Base-by-base conservation (phyloP, 768 basidiomycete species). In the Pleurotus ostreatus region DNA sequence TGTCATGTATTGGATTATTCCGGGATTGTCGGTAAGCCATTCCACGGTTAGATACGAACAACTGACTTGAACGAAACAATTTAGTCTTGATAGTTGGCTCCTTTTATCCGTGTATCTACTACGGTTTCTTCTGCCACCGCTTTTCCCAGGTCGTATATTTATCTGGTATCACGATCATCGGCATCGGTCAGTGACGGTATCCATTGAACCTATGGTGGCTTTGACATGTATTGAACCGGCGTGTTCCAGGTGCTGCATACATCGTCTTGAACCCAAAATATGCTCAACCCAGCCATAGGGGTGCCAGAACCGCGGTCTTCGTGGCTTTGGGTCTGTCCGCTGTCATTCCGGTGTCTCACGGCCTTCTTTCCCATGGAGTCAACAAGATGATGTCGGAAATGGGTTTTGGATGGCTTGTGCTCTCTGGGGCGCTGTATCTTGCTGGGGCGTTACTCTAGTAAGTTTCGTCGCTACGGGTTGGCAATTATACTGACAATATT, bases 191-290 rank as follows among this genome's bases (percentile, higher is more conserved):
- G 87, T 69, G 56, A 23, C 60, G 62, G 65, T 63, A 44, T 46
- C 38, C 46, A 37, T 55, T 51, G 49, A 57, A 49, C 55, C 59
- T 48, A 58, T 60, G 39, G 52, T 47, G 23, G 55, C 65, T 57
- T 53, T 61, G 51, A 58, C 61, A 57, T 38, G 65, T 62, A 59
- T 65, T 63, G 52, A 48, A 34, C 55, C 62, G 55, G 54, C 62
- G 34, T 39, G 34, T 55, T 54, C 22, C 63, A 89, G 86, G 77
- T 56, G 82, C 87, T 7, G 79, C 83, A n/a, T 86, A 82, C 69
- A 79, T 89, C 63, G 89, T 94, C 34, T 76, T 94, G 18, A 80
- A 85, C 49, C 90, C 92, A 4, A 81, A 87, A 65, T 92, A 92
- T 66, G 75, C 85, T 18, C 86, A 84, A 59, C 85, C 90, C 4